These are phyloP conservation scores for Fusarium sp. DNA, from an alignment of 2,329 filamentous ascomycete species.

Conservation along the genomic window DNA sequence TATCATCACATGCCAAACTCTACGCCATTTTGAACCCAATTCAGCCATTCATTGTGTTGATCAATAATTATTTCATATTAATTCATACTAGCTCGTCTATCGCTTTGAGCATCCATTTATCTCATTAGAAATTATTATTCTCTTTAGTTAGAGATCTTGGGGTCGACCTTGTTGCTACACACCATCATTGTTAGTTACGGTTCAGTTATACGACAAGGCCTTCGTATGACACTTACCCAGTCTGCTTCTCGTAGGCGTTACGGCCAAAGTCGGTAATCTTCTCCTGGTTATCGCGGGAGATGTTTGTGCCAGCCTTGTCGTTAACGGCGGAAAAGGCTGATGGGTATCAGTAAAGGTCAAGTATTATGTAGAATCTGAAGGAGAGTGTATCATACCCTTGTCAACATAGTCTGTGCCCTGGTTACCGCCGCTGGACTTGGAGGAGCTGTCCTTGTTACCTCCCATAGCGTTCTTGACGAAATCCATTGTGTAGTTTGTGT, in stretches of 20 bases:
- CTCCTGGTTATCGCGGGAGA: constrained; percentile 51
- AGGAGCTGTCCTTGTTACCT: constrained; percentile 28
- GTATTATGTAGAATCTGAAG: neutral
- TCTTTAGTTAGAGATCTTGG: constrained; percentile 52
- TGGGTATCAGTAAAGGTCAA: neutral
- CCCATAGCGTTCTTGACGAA: constrained; percentile 46
- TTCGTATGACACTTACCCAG: constrained; percentile 48
- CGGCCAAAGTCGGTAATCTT: constrained; percentile 55
- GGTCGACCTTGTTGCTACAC: constrained; percentile 38
- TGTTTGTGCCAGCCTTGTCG: constrained; percentile 52
- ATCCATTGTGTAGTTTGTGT: constrained; percentile 50
- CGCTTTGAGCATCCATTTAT: constrained; percentile 12
- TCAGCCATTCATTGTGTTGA: neutral
- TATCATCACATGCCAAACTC: constrained; percentile 6
- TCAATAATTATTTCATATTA: constrained; percentile 26
- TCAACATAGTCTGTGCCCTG: constrained; percentile 51
- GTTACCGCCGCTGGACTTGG: neutral
- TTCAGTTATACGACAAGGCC: neutral
- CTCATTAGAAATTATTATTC: constrained; percentile 20
- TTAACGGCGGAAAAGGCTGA: constrained; percentile 37
- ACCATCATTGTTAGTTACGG: constrained; percentile 12
- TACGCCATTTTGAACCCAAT: neutral
- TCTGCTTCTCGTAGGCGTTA: constrained; percentile 50
- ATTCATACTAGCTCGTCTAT: constrained; percentile 32
- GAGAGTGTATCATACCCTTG: constrained; percentile 48